Evolutionary conservation across 2,329 filamentous ascomycete genomes (phyloP), one percentile per base, ranked within the genome.

Genomic region (Aureobasidium lini): DNA sequence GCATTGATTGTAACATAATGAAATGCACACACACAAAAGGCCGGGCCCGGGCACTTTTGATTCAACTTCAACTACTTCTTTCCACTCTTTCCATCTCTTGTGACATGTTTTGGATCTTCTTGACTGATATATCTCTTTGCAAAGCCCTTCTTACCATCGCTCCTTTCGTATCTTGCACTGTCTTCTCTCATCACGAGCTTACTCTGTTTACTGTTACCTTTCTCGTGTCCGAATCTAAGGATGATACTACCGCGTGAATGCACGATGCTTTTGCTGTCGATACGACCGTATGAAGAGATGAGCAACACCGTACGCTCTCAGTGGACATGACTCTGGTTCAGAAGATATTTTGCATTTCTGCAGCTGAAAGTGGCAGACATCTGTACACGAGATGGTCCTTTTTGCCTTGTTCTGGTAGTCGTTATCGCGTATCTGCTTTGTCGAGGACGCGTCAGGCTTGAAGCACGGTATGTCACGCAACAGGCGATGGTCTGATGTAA

Each of bases 1-100:
- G 68, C 65, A 63, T 63, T 57, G 54, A 57, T 62, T 70, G 71
- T 72, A 73, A 72, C 70, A 72, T 73, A 73, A 73, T 71, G 71
- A 57, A 48, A 57, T 57, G 54, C 54, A 47, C 32, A 13, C 16
- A 56, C 39, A 56, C n/a, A 32, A 39, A 31, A 29, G 28, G 31
- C 54, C 54, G 54, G 54, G 43, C 54, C 47, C 47, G 47, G 54
- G 36, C 18, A 48, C 42, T 23, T 40, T 57, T 43, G 37, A 44
- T 43, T 47, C 57, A 49, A 32, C 59, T 59, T 59, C 46, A 50
- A 34, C 43, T 43, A 28, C 11, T 29, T 16, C 23, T 52, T 39
- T 52, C 44, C 16, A 18, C 37, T 31, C 50, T 59, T 34, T 31
- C 50, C 58, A 47, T 39, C 39, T 57, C 59, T 42, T 60, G 50